These are phyloP conservation scores for Decorospora gaudefroyi DNA, from an alignment of 2,329 filamentous ascomycete genomes.

Conservation along the genomic window DNA sequence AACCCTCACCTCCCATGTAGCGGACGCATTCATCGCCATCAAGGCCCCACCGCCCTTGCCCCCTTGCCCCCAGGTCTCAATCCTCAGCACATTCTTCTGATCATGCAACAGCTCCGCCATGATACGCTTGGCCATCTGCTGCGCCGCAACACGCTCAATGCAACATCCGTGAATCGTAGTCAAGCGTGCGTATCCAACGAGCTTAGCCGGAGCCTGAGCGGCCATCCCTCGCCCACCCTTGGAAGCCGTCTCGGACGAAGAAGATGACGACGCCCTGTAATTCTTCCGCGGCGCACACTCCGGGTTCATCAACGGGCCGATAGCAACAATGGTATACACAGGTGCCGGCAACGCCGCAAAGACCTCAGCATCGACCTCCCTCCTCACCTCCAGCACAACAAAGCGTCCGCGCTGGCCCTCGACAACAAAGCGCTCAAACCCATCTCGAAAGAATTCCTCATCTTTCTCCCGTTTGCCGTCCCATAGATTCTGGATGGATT, in stretches of 20 bases:
- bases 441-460: conserved; percentile 4
- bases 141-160: conserved; percentile 10
- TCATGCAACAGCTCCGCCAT: conserved; percentile 20
- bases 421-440: conserved; percentile 21
- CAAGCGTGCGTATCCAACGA: conserved; percentile 9
- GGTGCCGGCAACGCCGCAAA: conserved; percentile 16
- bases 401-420: conserved; percentile 23
- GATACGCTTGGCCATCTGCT: conserved; percentile 12
- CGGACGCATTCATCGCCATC: conserved; percentile 19
- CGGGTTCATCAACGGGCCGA: conserved; percentile 20
- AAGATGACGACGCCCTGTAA: too few relatives aligned
- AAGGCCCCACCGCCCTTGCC: conserved; percentile 17
- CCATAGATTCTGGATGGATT: conserved; percentile 10
- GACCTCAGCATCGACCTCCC: conserved; percentile 18
- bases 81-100: conserved; percentile 7
- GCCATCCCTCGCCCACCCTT: neutral
- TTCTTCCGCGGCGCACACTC: neutral
- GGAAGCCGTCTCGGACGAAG: neutral
- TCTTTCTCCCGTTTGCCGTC: conserved; percentile 7
- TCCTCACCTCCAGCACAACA: conserved; percentile 17
- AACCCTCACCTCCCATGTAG: conserved; percentile 28
- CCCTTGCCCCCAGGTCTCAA: conserved; percentile 17
- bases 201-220: neutral
- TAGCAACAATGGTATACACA: conserved; percentile 23
- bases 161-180: conserved; percentile 12